phyloP scores from a whole-genome alignment of 495 filamentous ascomycete species.

The Sphaerosporella brunnea region DNA sequence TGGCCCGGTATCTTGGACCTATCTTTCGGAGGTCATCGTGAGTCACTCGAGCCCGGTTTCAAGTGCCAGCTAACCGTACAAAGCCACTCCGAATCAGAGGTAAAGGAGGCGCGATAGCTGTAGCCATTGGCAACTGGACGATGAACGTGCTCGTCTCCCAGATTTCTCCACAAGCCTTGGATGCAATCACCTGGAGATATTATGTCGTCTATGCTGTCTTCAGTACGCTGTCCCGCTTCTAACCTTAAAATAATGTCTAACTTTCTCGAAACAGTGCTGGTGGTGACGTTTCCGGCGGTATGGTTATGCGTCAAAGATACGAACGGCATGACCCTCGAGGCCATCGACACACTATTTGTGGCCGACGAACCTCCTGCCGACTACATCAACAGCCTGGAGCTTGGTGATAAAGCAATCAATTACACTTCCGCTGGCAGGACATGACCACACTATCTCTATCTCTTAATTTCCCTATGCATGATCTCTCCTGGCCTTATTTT shows the following conservation, averaged over 20 bases:
- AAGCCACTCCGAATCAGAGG: constrained; percentile 1
- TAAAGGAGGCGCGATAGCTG: constrained; percentile 2
- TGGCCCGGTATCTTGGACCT: not conserved
- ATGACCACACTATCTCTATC: not conserved
- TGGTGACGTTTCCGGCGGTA: constrained; percentile 1
- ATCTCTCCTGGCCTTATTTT: too few relatives aligned
- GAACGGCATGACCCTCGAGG: constrained; percentile 2
- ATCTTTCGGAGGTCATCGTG: not conserved
- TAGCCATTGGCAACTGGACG: constrained; percentile 4
- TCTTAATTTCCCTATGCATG: too few relatives aligned
- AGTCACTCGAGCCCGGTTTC: too few relatives aligned
- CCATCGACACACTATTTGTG: constrained; percentile 2
- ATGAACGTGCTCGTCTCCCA: constrained; percentile 4
- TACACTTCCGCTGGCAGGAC: not conserved
- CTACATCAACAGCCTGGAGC: not conserved
- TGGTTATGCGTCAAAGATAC: constrained; percentile 1
- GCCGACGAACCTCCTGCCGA: not conserved
- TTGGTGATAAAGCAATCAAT: too few relatives aligned
- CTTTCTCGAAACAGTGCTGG: not conserved
- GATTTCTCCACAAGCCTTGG: constrained; percentile 2
- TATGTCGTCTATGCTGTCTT: constrained; percentile 4
- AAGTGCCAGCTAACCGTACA: not conserved
- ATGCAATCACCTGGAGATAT: constrained; percentile 2
- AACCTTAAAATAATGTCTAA: not conserved
- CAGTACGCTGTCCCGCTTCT: not conserved